These are phyloP conservation scores for Fraxinus cuspidata DNA, from an alignment of 257 asterid species.

Conservation along the genomic window DNA sequence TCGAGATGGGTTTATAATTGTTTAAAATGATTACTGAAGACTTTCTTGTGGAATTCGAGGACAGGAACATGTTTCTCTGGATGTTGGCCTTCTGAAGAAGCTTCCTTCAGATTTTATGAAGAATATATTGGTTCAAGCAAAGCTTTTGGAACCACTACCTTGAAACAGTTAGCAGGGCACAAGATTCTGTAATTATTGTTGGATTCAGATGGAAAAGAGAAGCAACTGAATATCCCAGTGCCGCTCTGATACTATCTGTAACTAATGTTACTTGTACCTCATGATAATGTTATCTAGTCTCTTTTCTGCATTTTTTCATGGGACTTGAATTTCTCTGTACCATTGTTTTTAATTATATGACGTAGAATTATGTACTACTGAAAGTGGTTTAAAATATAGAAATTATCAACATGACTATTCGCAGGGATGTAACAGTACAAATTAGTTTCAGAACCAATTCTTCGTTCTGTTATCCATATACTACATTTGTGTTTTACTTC, in stretches of 20 bases:
- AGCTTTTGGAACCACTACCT: background rate
- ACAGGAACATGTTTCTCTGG: background rate
- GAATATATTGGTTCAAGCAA: background rate
- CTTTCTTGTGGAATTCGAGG: background rate
- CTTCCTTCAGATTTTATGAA: background rate
- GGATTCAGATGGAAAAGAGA: background rate
- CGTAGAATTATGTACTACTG: conserved; percentile 16
- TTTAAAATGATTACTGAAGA: background rate
- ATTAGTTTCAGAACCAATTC: background rate
- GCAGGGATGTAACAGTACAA: conserved; percentile 6
- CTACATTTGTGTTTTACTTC: background rate
- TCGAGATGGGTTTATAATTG: background rate
- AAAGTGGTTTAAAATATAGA: conserved; percentile 8
- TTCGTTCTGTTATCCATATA: background rate
- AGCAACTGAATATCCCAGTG: background rate
- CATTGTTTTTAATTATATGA: background rate
- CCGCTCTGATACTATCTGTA: conserved; percentile 6
- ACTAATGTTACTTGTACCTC: background rate
- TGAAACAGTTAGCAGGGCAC: background rate
- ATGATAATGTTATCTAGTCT: background rate
- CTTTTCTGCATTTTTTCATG: background rate
- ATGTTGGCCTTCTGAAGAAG: background rate
- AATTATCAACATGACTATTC: background rate
- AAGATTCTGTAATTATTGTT: background rate
- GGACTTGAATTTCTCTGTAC: conserved; percentile 21